These are phyloP conservation scores for Aspergillus neotritici DNA, from an alignment of 2,329 filamentous ascomycete species.

Conservation along the genomic window DNA sequence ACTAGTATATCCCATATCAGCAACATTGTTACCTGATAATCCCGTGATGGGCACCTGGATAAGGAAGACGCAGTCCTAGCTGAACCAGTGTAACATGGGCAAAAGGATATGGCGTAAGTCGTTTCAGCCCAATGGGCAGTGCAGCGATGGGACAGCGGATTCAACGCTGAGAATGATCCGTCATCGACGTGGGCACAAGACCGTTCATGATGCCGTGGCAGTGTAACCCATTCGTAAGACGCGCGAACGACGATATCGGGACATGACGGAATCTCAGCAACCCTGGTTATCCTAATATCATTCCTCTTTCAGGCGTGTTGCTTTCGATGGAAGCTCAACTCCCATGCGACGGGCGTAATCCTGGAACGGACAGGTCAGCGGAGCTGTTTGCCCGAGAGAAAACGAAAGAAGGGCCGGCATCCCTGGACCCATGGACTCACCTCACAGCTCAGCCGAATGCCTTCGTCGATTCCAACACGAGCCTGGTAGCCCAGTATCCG, in stretches of 20 bases:
- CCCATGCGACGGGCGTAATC: constrained; percentile 30
- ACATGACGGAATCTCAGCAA: no score
- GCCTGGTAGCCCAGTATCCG: constrained; percentile 50
- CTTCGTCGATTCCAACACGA: constrained; percentile 47
- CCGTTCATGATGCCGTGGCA: no score
- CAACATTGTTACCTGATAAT: no score
- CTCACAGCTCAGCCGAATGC: constrained; percentile 45
- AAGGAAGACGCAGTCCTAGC: background rate
- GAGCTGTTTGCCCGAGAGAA: background rate
- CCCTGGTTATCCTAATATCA: background rate
- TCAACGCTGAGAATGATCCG: background rate
- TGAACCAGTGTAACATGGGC: background rate
- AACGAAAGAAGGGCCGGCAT: background rate
- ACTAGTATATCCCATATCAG: no score
- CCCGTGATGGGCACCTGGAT: background rate
- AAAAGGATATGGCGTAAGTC: background rate
- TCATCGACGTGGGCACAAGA: no score
- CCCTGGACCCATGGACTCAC: constrained; percentile 26
- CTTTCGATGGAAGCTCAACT: constrained; percentile 15
- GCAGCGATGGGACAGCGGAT: background rate
- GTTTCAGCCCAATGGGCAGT: constrained; percentile 2
- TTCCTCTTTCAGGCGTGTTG: constrained; percentile 2
- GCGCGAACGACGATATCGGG: no score
- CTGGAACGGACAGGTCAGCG: constrained; percentile 14
- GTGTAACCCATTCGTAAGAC: no score